Base-by-base conservation (phyloP, 176 grass and related monocot species). In the Aegilops tauschii region DNA sequence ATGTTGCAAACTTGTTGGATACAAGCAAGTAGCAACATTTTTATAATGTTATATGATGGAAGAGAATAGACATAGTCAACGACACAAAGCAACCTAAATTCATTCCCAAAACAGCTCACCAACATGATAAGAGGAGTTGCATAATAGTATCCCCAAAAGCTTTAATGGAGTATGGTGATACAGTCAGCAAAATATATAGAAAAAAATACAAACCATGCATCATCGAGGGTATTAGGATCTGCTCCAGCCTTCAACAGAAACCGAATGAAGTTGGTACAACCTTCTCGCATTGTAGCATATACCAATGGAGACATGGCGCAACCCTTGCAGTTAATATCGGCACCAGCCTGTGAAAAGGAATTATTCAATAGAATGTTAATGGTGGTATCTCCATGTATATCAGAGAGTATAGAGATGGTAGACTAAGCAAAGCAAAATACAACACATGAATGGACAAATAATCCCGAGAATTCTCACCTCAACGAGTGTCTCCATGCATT, bases 401-500 rank as follows among this genome's bases (percentile, higher is more conserved):
- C 65, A 68, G 8, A 8, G 2, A 40, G 39, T 68, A 75, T 29
- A 75, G 0, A 20, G n/a, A 50, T 21, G 3, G 17, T 59, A 12
- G 9, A 37, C 21, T 31, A 73, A 80, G 56, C 8, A 84, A 66
- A 85, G 39, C 8, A 40, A 40, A 40, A 79, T 7, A 66, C 3
- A 61, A 59, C n/a, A 82, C 29, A 65, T 4, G 11, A 42, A 40
- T 32, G 23, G 68, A 70, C 5, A 61, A 17, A 17, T 54, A 63
- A 79, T 62, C 5, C 3, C 64, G 16, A 80, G 36, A 73, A 52
- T 73, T 73, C 81, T 65, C 29, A 68, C 87, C 82, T 89, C 73
- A 65, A 84, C 29, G 11, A 89, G 87, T 85, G 75, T 68, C 31
- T 89, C 80, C 82, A 85, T 80, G 77, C 82, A 89, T 59, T 89